Conservation (phyloP, 23 red algal species). For the Pyropia haitanensis region DNA sequence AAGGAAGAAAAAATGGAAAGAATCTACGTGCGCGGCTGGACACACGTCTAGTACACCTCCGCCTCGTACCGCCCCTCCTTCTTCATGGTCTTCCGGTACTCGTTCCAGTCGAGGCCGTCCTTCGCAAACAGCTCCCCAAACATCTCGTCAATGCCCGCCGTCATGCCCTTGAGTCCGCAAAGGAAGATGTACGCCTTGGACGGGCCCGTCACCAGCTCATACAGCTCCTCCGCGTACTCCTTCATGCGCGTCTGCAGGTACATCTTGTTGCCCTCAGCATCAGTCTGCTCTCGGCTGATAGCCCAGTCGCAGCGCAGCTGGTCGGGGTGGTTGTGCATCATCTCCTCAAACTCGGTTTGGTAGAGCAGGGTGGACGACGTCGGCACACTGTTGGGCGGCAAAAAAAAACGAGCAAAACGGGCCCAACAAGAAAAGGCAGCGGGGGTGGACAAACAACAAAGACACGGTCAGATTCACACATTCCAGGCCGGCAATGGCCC, state of each 20-base stretch:
- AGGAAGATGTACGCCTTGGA: conserved; percentile 92
- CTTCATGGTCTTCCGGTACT: conserved; percentile 79
- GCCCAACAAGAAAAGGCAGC: too few relatives aligned
- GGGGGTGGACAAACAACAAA: too few relatives aligned
- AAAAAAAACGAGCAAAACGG: too few relatives aligned
- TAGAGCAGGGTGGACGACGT: conserved; percentile 88
- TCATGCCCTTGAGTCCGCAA: conserved; percentile 96
- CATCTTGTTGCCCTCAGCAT: conserved; percentile 72
- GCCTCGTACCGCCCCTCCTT: conserved; percentile 71
- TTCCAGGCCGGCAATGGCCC: too few relatives aligned
- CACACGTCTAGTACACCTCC: conserved; percentile 69
- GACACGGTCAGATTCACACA: too few relatives aligned
- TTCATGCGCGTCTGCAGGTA: conserved; percentile 95
- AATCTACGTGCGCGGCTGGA: too few relatives aligned
- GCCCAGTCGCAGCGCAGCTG: conserved; percentile 73
- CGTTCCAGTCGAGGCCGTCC: conserved; percentile 68
- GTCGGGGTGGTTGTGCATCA: conserved; percentile 81
- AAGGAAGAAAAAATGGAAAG: too few relatives aligned
- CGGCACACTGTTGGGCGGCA: conserved; percentile 23
- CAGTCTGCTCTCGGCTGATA: conserved; percentile 79
- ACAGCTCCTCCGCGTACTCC: conserved; percentile 86
- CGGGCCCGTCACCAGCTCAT: conserved; percentile 69
- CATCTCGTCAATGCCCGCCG: conserved; percentile 78
- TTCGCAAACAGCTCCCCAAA: conserved; percentile 62
- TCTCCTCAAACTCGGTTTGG: conserved; percentile 88